Percentiles rank a stretch among this genome's conserved stretches.
Conservation (phyloP, 768 basidiomycete genomes). For the Naematelia aurantialba region DNA sequence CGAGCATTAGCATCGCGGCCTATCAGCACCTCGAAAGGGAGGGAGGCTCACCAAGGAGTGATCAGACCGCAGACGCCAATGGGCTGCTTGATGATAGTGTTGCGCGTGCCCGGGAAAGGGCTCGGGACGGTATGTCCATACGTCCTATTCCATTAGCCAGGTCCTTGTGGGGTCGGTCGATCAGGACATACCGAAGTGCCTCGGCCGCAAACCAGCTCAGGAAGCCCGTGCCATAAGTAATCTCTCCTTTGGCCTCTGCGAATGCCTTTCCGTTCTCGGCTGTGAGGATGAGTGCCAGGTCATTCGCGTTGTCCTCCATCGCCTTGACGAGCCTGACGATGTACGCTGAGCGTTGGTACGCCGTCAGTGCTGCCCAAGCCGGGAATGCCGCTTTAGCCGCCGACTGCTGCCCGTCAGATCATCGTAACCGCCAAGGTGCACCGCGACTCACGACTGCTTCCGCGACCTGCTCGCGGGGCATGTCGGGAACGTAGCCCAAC, state of each 20-base stretch:
- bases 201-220: slow-evolving; percentile 38
- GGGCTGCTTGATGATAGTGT: slow-evolving; percentile 54
- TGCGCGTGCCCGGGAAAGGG: slow-evolving; percentile 16
- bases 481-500: slow-evolving; percentile 18
- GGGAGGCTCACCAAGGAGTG: slow-evolving; percentile 31
- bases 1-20: slow-evolving; percentile 10
- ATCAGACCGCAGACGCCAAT: slow-evolving; percentile 50
- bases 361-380: slow-evolving; percentile 13
- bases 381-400: slow-evolving; percentile 18
- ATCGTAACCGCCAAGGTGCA: slow-evolving; percentile 5
- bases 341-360: slow-evolving; percentile 21
- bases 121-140: slow-evolving; percentile 32
- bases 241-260: slow-evolving; percentile 38
- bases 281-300: slow-evolving; percentile 38
- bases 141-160: background rate
- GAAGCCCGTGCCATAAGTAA: slow-evolving; percentile 23
- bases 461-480: slow-evolving; percentile 66
- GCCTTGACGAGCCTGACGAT: slow-evolving; percentile 20
- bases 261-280: slow-evolving; percentile 42
- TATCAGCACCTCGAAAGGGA: slow-evolving; percentile 1
- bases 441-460: slow-evolving; percentile 76
- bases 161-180: background rate
- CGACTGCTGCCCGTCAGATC: slow-evolving; percentile 2
- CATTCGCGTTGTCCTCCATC: slow-evolving; percentile 29
- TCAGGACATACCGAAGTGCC: slow-evolving; percentile 20